Conservation (phyloP, 257 asterid genomes). For the Verbena officinalis region DNA sequence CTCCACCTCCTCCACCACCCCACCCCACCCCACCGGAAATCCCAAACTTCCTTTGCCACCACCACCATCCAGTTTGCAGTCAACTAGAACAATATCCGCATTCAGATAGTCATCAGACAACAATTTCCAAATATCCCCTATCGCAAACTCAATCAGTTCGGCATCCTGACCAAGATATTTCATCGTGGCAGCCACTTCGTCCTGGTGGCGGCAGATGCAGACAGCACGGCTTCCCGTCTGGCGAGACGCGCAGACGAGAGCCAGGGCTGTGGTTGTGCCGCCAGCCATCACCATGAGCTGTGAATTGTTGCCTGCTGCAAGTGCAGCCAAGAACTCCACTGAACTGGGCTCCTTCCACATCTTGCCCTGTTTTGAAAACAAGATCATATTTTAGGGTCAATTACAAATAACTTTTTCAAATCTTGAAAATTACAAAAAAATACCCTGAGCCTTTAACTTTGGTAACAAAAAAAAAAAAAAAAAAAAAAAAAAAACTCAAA, state of each 20-base stretch:
- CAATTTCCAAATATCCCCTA: conserved; percentile 6
- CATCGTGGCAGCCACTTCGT: neutral
- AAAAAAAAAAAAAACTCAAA: too few relatives aligned
- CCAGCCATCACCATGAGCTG: conserved; percentile 20
- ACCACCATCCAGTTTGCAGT: neutral
- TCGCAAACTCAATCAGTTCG: neutral
- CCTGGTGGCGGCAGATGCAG: neutral
- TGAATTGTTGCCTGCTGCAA: conserved; percentile 6
- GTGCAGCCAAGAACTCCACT: conserved; percentile 8
- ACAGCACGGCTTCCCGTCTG: neutral
- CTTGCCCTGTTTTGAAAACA: too few relatives aligned
- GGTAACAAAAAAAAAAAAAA: too few relatives aligned
- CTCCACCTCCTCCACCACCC: neutral
- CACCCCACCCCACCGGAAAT: neutral
- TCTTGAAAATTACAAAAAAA: too few relatives aligned
- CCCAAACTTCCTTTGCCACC: neutral
- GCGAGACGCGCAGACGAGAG: neutral
- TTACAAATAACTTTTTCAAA: too few relatives aligned
- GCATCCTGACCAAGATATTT: neutral
- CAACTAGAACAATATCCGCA: conserved; percentile 2
- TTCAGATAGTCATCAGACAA: neutral
- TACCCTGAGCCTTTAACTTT: too few relatives aligned
- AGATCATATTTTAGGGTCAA: too few relatives aligned
- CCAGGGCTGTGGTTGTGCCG: neutral
- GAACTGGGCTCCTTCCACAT: neutral